Conservation (phyloP, 2,329 filamentous ascomycete species). For the Didymella exigua region DNA sequence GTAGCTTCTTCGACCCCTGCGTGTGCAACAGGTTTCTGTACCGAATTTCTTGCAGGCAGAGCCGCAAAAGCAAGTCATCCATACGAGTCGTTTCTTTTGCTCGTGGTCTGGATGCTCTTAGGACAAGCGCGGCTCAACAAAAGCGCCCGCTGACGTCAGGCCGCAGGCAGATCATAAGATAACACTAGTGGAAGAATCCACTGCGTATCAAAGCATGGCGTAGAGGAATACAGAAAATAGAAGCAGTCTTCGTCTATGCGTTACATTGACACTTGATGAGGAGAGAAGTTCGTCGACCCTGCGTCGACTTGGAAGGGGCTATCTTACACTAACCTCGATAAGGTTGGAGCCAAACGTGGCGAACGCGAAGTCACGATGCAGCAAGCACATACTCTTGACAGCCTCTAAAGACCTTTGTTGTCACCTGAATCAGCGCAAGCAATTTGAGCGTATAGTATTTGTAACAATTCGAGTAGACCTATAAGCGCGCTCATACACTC, state of each 20-base stretch:
- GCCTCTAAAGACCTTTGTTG: not conserved
- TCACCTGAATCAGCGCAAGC: not conserved
- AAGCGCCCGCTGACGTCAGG: constrained; percentile 35
- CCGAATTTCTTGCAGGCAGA: constrained; percentile 2
- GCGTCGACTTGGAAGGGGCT: not conserved
- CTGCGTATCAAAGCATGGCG: not conserved
- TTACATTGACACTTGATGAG: not conserved
- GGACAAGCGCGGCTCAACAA: constrained; percentile 30
- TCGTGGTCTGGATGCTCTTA: constrained; percentile 14
- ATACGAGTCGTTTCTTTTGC: not conserved
- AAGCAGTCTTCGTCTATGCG: not conserved
- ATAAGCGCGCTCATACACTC: not conserved
- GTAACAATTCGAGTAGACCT: not conserved
- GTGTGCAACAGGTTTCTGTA: constrained; percentile 13
- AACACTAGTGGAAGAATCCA: not conserved
- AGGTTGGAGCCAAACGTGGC: not conserved
- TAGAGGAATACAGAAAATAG: not conserved
- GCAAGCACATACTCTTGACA: not conserved
- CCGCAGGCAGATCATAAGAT: not conserved
- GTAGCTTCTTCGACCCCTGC: constrained; percentile 4
- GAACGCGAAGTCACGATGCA: not conserved
- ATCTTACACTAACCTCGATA: not conserved
- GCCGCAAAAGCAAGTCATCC: constrained; percentile 9
- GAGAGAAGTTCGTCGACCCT: not conserved
- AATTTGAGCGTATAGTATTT: not conserved